These are phyloP conservation scores for Rubia tinctorum DNA, from an alignment of 305 asterid genomes.

Conservation along the genomic window DNA sequence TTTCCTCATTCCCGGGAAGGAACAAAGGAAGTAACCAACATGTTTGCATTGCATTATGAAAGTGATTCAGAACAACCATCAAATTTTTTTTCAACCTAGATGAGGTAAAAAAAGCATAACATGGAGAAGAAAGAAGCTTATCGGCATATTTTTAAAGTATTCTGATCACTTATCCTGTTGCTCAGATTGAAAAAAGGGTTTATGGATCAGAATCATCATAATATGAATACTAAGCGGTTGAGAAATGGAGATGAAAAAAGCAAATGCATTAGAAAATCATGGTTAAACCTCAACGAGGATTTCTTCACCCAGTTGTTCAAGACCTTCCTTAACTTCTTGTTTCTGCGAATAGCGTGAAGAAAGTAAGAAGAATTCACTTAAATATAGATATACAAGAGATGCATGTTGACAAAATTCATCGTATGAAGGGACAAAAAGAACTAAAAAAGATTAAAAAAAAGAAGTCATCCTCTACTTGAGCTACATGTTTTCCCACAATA, in stretches of 20 bases:
- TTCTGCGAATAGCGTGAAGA: constrained; percentile 42
- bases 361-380: background rate
- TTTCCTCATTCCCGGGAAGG: constrained; percentile 85
- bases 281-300: constrained; percentile 69
- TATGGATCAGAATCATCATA: constrained; percentile 9
- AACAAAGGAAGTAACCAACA: constrained; percentile 82
- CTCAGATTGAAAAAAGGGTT: constrained; percentile 44
- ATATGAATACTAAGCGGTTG: background rate
- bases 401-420: background rate
- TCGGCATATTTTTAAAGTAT: constrained; percentile 77
- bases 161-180: constrained; percentile 78
- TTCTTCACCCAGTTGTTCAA: constrained; percentile 83
- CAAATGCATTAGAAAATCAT: constrained; percentile 1
- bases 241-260: background rate
- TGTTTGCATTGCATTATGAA: constrained; percentile 35
- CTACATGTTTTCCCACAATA: no score
- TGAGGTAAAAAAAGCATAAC: background rate
- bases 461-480: no score
- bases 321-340: constrained; percentile 79
- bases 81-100: background rate
- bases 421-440: background rate
- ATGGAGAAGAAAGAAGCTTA: constrained; percentile 27
- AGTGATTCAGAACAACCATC: background rate
- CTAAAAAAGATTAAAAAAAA: background rate
- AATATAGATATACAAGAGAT: background rate